Conservation (phyloP, 441 rosid species). For the Flueggea neowawraea region DNA sequence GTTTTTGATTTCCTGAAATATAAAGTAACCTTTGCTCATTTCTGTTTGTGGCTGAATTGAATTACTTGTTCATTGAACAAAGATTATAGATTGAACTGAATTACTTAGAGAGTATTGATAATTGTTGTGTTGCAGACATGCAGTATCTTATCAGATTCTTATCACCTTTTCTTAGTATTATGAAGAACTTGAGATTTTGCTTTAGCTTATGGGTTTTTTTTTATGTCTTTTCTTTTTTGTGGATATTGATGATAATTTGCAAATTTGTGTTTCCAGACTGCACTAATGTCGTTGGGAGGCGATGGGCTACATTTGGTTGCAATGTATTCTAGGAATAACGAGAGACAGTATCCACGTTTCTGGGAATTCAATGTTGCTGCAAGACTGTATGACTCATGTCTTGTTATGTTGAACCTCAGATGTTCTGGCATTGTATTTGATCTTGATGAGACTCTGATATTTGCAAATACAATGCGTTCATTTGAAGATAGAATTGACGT, state of each 20-base stretch:
- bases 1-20: too few relatives aligned
- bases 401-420: slow-evolving; percentile 84
- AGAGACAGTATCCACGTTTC: slow-evolving; percentile 63
- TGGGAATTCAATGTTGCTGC: slow-evolving; percentile 79
- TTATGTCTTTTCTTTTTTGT: neutral
- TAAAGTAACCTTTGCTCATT: too few relatives aligned
- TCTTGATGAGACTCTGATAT: slow-evolving; percentile 93
- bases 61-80: too few relatives aligned
- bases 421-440: slow-evolving; percentile 98
- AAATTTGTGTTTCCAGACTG: slow-evolving; percentile 61
- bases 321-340: slow-evolving; percentile 58
- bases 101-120: too few relatives aligned
- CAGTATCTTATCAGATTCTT: too few relatives aligned
- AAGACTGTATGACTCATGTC: slow-evolving; percentile 78
- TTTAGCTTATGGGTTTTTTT: neutral
- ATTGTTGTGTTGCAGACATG: too few relatives aligned
- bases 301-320: slow-evolving; percentile 98
- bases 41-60: too few relatives aligned
- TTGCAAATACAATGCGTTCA: slow-evolving; percentile 94
- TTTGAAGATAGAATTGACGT: slow-evolving; percentile 91
- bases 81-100: too few relatives aligned
- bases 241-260: slow-evolving; percentile 14
- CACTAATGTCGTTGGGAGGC: slow-evolving; percentile 68
- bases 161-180: too few relatives aligned
- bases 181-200: neutral